Conservation (phyloP, 148 eudicot species). For the Polygonum maritimum region DNA sequence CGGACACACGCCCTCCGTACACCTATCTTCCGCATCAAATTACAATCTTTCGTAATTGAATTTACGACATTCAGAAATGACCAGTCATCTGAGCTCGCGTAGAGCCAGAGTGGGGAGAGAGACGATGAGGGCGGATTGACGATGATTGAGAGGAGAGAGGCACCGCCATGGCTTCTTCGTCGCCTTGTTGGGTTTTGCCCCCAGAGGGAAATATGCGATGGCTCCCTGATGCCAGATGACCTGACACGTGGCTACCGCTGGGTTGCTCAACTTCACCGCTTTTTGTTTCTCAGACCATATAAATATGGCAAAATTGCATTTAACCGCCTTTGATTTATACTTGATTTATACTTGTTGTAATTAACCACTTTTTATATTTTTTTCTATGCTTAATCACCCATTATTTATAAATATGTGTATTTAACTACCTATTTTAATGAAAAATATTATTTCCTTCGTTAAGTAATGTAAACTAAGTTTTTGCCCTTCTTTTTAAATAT, state of each 20-base stretch:
- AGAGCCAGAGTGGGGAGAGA: background rate
- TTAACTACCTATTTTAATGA: too few species aligned
- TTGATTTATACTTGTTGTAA: too few species aligned
- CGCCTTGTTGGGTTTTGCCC: constrained; percentile 8
- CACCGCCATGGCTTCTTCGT: constrained; percentile 16
- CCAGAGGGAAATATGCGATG: constrained; percentile 15
- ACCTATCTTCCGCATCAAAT: background rate
- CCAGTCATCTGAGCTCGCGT: background rate
- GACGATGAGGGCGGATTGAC: background rate
- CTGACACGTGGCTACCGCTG: constrained; percentile 27
- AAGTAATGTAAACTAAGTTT: too few species aligned
- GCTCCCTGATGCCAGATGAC: constrained; percentile 25
- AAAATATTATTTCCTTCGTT: too few species aligned
- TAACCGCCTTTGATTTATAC: too few species aligned
- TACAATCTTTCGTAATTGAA: background rate
- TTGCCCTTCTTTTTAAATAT: too few species aligned
- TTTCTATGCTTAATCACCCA: too few species aligned
- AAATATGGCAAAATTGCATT: too few species aligned
- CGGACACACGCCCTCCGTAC: background rate
- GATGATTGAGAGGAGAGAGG: background rate
- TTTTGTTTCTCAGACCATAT: too few species aligned
- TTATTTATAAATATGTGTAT: too few species aligned
- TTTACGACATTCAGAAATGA: background rate
- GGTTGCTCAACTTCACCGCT: background rate
- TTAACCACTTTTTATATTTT: too few species aligned